phyloP scores from a whole-genome alignment of 129 eudicot species.

The Artemisia tridentata region DNA sequence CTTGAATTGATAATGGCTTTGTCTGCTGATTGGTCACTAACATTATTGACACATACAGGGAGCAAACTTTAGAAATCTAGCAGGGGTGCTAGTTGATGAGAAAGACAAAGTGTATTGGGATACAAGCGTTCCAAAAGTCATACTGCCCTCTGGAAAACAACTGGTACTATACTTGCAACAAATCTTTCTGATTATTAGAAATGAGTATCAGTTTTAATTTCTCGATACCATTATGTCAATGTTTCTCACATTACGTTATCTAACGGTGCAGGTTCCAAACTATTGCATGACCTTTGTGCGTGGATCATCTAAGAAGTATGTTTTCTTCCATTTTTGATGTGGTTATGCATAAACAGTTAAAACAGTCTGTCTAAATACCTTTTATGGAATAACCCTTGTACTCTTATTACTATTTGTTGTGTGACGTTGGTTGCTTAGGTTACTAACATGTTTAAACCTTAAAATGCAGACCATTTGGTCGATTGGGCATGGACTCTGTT shows the following conservation, averaged over 20 bases:
- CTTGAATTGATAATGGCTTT: neutral
- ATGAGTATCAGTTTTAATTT: too few relatives aligned
- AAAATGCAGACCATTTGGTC: slow-evolving; percentile 65
- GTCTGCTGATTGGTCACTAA: neutral
- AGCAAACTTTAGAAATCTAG: slow-evolving; percentile 61
- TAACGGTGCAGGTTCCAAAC: slow-evolving; percentile 48
- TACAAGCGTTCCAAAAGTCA: slow-evolving; percentile 37
- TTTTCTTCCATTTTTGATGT: neutral
- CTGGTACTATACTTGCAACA: slow-evolving; percentile 38
- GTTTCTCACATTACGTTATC: neutral
- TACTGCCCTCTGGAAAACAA: slow-evolving; percentile 61
- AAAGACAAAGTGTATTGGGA: slow-evolving; percentile 51
- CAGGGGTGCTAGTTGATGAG: slow-evolving; percentile 49
- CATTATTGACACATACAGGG: slow-evolving; percentile 42
- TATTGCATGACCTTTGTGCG: slow-evolving; percentile 48
- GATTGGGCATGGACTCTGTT: slow-evolving; percentile 56
- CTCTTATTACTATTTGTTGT: too few relatives aligned
- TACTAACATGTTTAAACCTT: neutral
- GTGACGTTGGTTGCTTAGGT: neutral
- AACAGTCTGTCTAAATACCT: too few relatives aligned
- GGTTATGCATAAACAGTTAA: too few relatives aligned
- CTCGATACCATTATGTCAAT: neutral
- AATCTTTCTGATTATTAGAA: neutral
- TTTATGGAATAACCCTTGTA: too few relatives aligned
- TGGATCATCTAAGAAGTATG: slow-evolving; percentile 58